Evolutionary conservation across 2,329 filamentous ascomycete genomes (phyloP).

Genomic region (Xylariaceae sp.): DNA sequence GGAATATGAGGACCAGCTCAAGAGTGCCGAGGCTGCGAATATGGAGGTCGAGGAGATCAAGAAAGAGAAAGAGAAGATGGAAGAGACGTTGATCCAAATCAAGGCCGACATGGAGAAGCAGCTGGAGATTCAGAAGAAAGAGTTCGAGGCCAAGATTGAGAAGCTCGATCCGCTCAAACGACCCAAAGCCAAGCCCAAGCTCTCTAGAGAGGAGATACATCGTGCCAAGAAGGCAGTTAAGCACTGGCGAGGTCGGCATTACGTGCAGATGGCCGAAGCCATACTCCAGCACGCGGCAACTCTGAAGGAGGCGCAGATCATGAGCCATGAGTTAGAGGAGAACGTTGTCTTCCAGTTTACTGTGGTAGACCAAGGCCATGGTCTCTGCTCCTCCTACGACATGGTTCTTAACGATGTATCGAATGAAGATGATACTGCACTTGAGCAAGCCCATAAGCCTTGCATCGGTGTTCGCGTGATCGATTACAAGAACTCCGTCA

Average conservation of each 20-base stretch:
- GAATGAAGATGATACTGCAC: slow-evolving; percentile 73
- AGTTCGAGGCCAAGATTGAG: slow-evolving; percentile 79
- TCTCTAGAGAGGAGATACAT: slow-evolving; percentile 67
- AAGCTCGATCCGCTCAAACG: slow-evolving; percentile 63
- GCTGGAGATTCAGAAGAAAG: slow-evolving; percentile 73
- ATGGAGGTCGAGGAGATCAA: slow-evolving; percentile 79
- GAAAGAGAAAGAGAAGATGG: slow-evolving; percentile 79
- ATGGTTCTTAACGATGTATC: slow-evolving; percentile 89
- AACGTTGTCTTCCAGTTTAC: slow-evolving; percentile 92
- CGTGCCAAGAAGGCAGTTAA: slow-evolving; percentile 61
- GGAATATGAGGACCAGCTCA: slow-evolving; percentile 72
- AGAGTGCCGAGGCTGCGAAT: slow-evolving; percentile 66
- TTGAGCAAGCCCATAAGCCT: slow-evolving; percentile 79
- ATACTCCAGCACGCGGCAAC: slow-evolving; percentile 82
- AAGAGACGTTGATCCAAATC: slow-evolving; percentile 67
- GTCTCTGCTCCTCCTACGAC: slow-evolving; percentile 89
- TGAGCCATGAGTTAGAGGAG: slow-evolving; percentile 95
- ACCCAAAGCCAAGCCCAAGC: slow-evolving; percentile 54
- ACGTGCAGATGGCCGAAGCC: slow-evolving; percentile 88
- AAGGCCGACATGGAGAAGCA: slow-evolving; percentile 89
- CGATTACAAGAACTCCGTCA: slow-evolving; percentile 79
- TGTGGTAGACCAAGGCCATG: slow-evolving; percentile 82
- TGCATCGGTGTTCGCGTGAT: slow-evolving; percentile 87
- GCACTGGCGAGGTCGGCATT: slow-evolving; percentile 79
- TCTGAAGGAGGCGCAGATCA: slow-evolving; percentile 92